Evolutionary conservation across 768 basidiomycete species (phyloP).

Genomic region (Termitomyces sp.): DNA sequence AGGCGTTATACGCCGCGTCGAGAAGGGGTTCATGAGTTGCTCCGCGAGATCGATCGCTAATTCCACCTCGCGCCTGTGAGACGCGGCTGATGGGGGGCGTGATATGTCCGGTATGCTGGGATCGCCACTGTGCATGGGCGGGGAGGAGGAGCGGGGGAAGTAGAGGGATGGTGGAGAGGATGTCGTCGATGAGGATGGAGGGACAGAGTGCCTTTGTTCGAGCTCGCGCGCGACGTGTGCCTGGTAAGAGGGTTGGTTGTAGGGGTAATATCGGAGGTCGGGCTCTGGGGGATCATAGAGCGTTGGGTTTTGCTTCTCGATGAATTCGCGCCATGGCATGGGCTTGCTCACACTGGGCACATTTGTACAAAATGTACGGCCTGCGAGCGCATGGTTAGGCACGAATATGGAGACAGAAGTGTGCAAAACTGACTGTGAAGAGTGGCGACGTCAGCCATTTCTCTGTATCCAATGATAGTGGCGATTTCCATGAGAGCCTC

Average conservation of each 20-base stretch:
- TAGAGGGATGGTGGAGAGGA: constrained; percentile 18
- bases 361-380: constrained; percentile 88
- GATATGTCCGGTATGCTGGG: background rate
- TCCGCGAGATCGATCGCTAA: constrained; percentile 73
- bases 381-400: constrained; percentile 34
- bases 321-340: constrained; percentile 67
- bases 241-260: constrained; percentile 28
- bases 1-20: constrained; percentile 74
- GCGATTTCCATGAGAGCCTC: constrained; percentile 97
- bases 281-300: constrained; percentile 47
- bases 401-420: background rate
- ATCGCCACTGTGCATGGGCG: constrained; percentile 7
- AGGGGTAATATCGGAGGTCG: constrained; percentile 53
- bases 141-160: constrained; percentile 13
- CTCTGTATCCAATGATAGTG: constrained; percentile 72
- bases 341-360: constrained; percentile 73
- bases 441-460: constrained; percentile 81
- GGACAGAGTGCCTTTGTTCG: constrained; percentile 17
- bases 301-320: constrained; percentile 73
- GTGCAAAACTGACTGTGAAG: constrained; percentile 69
- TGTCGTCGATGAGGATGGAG: constrained; percentile 30
- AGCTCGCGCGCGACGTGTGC: constrained; percentile 17
- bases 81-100: constrained; percentile 21
- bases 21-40: constrained; percentile 69
- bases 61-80: constrained; percentile 53